Evolutionary conservation across 2,329 filamentous ascomycete genomes (phyloP).

Genomic region (Nannizzia gypsea): DNA sequence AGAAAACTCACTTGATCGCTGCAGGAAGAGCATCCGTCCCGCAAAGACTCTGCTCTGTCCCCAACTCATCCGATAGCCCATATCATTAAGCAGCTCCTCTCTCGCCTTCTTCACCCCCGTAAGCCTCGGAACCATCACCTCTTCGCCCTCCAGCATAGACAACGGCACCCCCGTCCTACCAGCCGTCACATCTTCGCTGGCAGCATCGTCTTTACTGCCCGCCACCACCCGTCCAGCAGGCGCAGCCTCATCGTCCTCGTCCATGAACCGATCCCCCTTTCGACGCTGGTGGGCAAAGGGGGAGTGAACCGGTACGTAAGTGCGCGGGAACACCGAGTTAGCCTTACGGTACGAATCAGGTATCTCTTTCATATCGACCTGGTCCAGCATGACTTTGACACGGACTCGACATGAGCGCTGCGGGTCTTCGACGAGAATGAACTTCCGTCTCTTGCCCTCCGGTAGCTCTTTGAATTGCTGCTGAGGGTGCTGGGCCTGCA

Average conservation of each 20-base stretch:
- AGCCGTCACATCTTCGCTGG: slow-evolving; percentile 24
- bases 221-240: neutral
- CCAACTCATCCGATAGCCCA: slow-evolving; percentile 95
- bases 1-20: slow-evolving; percentile 67
- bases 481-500: slow-evolving; percentile 1
- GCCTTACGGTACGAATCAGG: slow-evolving; percentile 87
- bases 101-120: slow-evolving; percentile 58
- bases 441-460: slow-evolving; percentile 85
- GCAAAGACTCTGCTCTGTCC: slow-evolving; percentile 87
- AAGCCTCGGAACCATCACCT: slow-evolving; percentile 62
- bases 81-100: slow-evolving; percentile 83
- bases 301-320: slow-evolving; percentile 79
- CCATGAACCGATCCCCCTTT: slow-evolving; percentile 59
- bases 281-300: slow-evolving; percentile 60
- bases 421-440: slow-evolving; percentile 87
- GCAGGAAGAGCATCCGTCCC: slow-evolving; percentile 72
- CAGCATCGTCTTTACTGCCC: neutral
- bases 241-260: slow-evolving; percentile 27
- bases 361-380: slow-evolving; percentile 88
- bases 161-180: slow-evolving; percentile 47
- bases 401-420: slow-evolving; percentile 70
- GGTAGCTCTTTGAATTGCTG: slow-evolving; percentile 66
- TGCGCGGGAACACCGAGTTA: slow-evolving; percentile 80
- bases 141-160: slow-evolving; percentile 55
- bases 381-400: slow-evolving; percentile 84